phyloP scores from a whole-genome alignment of 1,284 basidiomycete species.

The Kalmanozyma brasiliensis region DNA sequence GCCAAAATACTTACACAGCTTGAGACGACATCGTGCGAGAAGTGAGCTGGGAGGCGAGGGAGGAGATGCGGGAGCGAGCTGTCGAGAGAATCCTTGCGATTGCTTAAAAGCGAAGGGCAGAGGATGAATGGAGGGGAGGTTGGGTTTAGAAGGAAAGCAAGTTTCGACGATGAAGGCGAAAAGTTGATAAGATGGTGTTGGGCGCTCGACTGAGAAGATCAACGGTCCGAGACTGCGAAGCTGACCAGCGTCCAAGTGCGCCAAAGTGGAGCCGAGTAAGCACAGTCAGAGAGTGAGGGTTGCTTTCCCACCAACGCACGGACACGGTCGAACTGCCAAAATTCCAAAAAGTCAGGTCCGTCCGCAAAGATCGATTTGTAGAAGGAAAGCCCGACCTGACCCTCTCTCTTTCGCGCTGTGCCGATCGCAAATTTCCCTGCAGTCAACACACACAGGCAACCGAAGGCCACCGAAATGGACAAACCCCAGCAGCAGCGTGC shows the following conservation, averaged over 20 bases:
- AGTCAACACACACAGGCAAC: not conserved
- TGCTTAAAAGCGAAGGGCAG: slow-evolving; percentile 26
- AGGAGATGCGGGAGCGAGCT: slow-evolving; percentile 36
- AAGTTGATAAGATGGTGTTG: slow-evolving; percentile 8
- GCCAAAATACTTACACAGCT: slow-evolving; percentile 47
- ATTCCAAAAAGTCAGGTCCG: slow-evolving; percentile 5
- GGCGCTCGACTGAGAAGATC: slow-evolving; percentile 16
- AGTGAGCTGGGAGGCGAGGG: slow-evolving; percentile 39
- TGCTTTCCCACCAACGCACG: slow-evolving; percentile 1
- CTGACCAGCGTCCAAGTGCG: slow-evolving; percentile 10
- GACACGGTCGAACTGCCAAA: slow-evolving; percentile 6
- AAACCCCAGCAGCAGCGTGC: too few relatives aligned
- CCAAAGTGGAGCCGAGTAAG: slow-evolving; percentile 1
- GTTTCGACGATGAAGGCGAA: slow-evolving; percentile 15
- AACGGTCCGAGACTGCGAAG: slow-evolving; percentile 24
- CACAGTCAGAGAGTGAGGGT: slow-evolving; percentile 1
- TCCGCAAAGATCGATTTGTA: slow-evolving; percentile 28
- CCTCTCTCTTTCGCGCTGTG: too few relatives aligned
- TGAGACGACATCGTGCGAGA: slow-evolving; percentile 51
- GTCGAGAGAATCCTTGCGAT: slow-evolving; percentile 45
- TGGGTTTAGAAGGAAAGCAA: slow-evolving; percentile 13
- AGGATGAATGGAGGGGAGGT: slow-evolving; percentile 12
- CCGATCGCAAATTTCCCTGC: slow-evolving; percentile 9
- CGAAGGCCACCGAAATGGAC: not conserved
- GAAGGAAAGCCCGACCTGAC: not conserved